These are phyloP conservation scores for Eucalyptus tenuipes DNA, from an alignment of 345 rosid genomes.

Conservation along the genomic window DNA sequence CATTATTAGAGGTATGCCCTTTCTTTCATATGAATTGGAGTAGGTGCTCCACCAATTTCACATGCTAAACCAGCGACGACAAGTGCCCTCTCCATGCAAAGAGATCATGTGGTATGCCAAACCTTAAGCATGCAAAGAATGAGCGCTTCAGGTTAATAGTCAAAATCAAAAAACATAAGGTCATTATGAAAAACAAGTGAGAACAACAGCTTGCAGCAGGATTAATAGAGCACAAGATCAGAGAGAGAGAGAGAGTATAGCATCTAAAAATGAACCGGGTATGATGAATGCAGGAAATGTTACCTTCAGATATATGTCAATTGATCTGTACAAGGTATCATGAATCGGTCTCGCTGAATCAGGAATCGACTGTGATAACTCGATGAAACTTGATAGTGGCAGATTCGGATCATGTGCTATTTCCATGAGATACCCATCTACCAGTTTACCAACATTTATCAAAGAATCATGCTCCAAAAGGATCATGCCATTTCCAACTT, in stretches of 20 bases:
- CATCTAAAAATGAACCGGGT: not conserved
- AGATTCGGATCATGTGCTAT: slow-evolving; percentile 41
- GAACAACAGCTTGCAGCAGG: not conserved
- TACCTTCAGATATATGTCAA: slow-evolving; percentile 78
- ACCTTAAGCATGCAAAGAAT: not conserved
- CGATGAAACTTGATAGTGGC: slow-evolving; percentile 31
- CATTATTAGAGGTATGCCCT: not conserved
- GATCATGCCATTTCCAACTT: slow-evolving; percentile 16
- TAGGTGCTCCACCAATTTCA: not conserved
- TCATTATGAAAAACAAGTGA: not conserved
- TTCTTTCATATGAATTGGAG: not conserved
- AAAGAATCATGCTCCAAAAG: slow-evolving; percentile 32
- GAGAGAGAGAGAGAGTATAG: not conserved
- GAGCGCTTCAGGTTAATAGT: not conserved
- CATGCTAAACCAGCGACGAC: not conserved
- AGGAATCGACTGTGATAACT: slow-evolving; percentile 46
- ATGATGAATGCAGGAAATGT: not conserved
- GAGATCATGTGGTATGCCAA: not conserved
- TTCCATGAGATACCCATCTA: slow-evolving; percentile 63
- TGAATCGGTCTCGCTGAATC: slow-evolving; percentile 66
- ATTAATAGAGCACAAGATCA: not conserved
- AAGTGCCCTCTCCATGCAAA: not conserved
- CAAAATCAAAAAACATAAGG: not conserved
- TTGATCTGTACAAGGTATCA: slow-evolving; percentile 76
- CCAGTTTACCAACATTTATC: slow-evolving; percentile 51